Evolutionary conservation across 345 rosid genomes (phyloP).

Genomic region (Euphorbia peplus): DNA sequence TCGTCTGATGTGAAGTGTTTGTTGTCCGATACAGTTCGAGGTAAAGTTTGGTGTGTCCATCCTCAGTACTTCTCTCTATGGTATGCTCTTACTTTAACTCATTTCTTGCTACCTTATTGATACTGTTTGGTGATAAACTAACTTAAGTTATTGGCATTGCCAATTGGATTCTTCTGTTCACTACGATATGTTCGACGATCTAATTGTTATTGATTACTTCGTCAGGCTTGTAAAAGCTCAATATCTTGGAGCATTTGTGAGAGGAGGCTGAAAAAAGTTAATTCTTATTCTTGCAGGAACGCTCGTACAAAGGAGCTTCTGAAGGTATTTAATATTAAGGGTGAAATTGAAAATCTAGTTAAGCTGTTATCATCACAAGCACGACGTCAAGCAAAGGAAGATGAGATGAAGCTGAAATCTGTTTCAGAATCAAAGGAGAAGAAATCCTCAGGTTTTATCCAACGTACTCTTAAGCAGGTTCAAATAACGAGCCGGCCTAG

Average conservation of each 20-base stretch:
- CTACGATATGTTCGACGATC: not conserved
- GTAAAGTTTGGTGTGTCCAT: conserved; percentile 88
- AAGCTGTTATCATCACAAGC: conserved; percentile 41
- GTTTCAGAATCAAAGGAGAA: conserved; percentile 79
- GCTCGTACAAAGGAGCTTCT: conserved; percentile 90
- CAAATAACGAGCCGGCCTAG: too few species aligned
- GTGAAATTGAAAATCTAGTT: conserved; percentile 77
- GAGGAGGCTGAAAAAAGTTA: not conserved
- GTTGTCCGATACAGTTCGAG: conserved; percentile 65
- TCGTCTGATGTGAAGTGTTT: conserved; percentile 85
- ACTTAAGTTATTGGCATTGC: too few species aligned
- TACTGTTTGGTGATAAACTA: too few species aligned
- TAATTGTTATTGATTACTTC: not conserved
- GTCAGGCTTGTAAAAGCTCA: not conserved
- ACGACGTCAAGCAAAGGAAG: conserved; percentile 66
- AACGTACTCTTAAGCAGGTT: conserved; percentile 91
- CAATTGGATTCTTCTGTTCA: not conserved
- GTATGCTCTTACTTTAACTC: conserved; percentile 36
- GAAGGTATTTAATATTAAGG: conserved; percentile 84
- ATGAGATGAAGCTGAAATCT: conserved; percentile 74
- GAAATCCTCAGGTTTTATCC: conserved; percentile 84
- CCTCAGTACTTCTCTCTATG: conserved; percentile 76
- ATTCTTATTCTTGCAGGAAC: conserved; percentile 53
- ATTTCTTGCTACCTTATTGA: too few species aligned
- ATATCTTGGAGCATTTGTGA: not conserved